Evolutionary conservation across 208 protist species (phyloP).

Genomic region (Leishmania aethiopica): DNA sequence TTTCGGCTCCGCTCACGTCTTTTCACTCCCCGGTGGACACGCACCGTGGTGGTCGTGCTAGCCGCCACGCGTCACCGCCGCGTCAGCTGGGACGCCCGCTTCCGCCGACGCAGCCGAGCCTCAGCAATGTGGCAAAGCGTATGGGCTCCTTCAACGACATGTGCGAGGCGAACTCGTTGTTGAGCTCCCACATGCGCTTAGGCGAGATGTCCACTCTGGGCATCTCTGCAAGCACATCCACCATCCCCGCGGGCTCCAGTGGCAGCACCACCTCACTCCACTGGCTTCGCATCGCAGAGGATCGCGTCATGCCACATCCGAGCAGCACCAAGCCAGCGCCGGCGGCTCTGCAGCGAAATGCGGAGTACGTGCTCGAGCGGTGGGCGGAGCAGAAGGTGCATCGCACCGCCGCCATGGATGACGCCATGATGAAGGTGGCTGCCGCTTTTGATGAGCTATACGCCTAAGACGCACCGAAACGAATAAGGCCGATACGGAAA

Average conservation of each 20-base stretch:
- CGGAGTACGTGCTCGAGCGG: slow-evolving; percentile 18
- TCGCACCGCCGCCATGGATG: background rate
- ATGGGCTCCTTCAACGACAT: background rate
- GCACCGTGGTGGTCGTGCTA: background rate
- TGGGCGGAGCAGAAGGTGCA: slow-evolving; percentile 6
- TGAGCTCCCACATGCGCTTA: slow-evolving; percentile 12
- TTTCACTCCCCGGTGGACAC: background rate
- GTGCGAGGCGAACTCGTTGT: slow-evolving; percentile 14
- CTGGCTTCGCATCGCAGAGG: slow-evolving; percentile 11
- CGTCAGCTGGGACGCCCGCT: background rate
- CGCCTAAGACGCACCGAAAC: background rate
- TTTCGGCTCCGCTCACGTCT: background rate
- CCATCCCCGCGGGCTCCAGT: background rate
- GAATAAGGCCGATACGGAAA: background rate
- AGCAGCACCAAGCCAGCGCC: background rate
- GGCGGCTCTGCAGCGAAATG: background rate
- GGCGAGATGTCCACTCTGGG: slow-evolving; percentile 24
- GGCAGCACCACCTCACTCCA: slow-evolving; percentile 5
- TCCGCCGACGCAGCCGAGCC: background rate
- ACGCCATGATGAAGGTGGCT: slow-evolving; percentile 16
- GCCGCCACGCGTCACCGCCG: background rate
- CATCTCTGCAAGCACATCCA: slow-evolving; percentile 16
- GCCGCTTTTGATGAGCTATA: background rate
- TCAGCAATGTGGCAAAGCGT: background rate
- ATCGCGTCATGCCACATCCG: background rate